Evolutionary conservation across 2,329 filamentous ascomycete genomes (phyloP).

Genomic region (Penicillium thymicola): DNA sequence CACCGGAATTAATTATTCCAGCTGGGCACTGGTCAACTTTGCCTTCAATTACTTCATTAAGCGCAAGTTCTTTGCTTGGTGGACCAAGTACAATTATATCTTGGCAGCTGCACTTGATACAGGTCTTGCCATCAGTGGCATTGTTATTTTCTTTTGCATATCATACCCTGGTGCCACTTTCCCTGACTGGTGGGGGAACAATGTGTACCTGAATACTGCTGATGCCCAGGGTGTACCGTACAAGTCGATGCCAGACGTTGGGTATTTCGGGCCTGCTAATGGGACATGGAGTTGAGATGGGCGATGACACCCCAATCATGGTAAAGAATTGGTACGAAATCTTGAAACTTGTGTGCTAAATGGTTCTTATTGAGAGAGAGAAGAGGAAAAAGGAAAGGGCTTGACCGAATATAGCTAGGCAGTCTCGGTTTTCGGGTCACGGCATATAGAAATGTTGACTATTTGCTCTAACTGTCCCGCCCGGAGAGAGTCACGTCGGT

Average conservation of each 20-base stretch:
- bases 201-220: slow-evolving; percentile 31
- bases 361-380: neutral
- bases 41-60: slow-evolving; percentile 52
- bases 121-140: slow-evolving; percentile 32
- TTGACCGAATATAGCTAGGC: too few species aligned
- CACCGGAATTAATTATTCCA: slow-evolving; percentile 37
- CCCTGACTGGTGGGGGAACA: slow-evolving; percentile 36
- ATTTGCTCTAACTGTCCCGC: too few species aligned
- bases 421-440: too few species aligned
- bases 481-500: too few species aligned
- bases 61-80: slow-evolving; percentile 39
- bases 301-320: neutral
- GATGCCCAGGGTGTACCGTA: slow-evolving; percentile 30
- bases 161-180: slow-evolving; percentile 32
- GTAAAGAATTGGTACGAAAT: too few species aligned
- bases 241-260: slow-evolving; percentile 25
- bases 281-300: slow-evolving; percentile 25
- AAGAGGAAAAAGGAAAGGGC: too few species aligned
- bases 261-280: slow-evolving; percentile 33
- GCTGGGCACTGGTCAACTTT: slow-evolving; percentile 49
- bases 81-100: slow-evolving; percentile 46
- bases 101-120: slow-evolving; percentile 41
- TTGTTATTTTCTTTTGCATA: slow-evolving; percentile 38
- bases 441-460: too few species aligned
- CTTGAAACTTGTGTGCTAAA: neutral